Base-by-base conservation (phyloP, 1,139 yeast genomes). In the Yamadazyma spencermartinsiae region DNA sequence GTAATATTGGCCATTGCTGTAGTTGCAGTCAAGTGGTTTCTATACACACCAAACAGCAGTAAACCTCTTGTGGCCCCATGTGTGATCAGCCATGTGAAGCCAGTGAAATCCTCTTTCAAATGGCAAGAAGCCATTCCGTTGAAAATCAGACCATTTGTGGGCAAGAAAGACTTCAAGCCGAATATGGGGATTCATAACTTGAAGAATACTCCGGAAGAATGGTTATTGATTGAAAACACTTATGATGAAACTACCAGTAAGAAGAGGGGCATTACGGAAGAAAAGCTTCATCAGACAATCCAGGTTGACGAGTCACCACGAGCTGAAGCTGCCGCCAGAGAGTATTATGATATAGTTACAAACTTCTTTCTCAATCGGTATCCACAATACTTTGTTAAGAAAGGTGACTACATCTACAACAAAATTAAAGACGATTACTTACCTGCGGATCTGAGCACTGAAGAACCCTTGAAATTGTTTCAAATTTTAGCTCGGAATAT, bases 61-160 rank as follows among this genome's bases (percentile, higher is more conserved):
- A 20, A 23, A 12, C 26, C 26, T 11, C 26, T 10, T 23, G 26
- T 7, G 4, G 26, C 26, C 17, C 18, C 26, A 21, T 6, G 17
- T 19, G 13, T 31, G 11, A 19, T 47, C 14, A 31, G 37, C 13
- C 28, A 42, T 12, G 43, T 46, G 5, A 27, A 35, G n/a, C 47
- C 61, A 4, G 42, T 55, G 1, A 54, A 54, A 2, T 36, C 56
- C 0, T 56, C 55, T 29, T 78, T 78, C 49, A 51, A 63, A 3
- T 84, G 86, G 84, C 49, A 62, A 14, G 49, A 50, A 8, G 60
- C 63, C 4, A 56, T 63, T 39, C 87, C 82, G n/a, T 60, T 63
- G 40, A 71, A 63, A 35, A 76, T 69, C 56, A 73, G 87, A 38
- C 87, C 88, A 4, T 60, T 60, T 25, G 66, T 46, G 1, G 64